A percentile compares a stretch with the other conserved stretches of the same genome.
Conservation (phyloP, 805 yeast genomes). For the Metschnikowia continentalis region DNA sequence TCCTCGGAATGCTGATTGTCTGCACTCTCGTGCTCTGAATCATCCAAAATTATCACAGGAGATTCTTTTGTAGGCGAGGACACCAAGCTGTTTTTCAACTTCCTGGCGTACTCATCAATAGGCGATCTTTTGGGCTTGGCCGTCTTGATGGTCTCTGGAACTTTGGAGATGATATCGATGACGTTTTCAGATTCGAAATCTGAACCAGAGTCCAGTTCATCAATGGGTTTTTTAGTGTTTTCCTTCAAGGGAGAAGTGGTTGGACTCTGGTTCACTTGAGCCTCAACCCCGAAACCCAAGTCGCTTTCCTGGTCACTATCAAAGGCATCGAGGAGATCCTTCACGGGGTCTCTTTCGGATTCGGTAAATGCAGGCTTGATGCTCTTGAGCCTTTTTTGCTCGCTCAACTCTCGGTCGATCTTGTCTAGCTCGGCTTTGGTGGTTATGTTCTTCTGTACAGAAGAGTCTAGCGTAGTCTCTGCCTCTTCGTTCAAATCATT, state of each 20-base stretch:
- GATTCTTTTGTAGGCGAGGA: conserved; percentile 24
- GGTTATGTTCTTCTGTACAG: conserved; percentile 15
- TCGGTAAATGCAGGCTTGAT: conserved; percentile 31
- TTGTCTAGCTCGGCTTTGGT: conserved; percentile 27
- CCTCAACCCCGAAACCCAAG: conserved; percentile 2
- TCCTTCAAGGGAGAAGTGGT: conserved; percentile 27
- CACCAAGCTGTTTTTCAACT: conserved; percentile 23
- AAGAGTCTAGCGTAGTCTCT: conserved; percentile 21
- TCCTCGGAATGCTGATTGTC: conserved; percentile 9
- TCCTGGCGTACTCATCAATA: conserved; percentile 33
- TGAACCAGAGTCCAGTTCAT: conserved; percentile 8
- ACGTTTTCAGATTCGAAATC: conserved; percentile 11
- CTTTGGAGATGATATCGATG: conserved; percentile 10
- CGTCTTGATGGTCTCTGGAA: background rate
- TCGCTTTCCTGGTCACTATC: conserved; percentile 19
- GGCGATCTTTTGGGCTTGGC: conserved; percentile 19
- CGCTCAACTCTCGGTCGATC: conserved; percentile 30
- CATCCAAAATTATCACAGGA: conserved; percentile 24
- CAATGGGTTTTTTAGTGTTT: background rate
- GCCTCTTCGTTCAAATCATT: conserved; percentile 27
- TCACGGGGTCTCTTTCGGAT: conserved; percentile 24
- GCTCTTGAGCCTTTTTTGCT: conserved; percentile 28
- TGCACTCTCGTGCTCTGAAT: conserved; percentile 22
- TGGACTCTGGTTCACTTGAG: conserved; percentile 24
- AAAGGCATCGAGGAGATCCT: conserved; percentile 32